Evolutionary conservation across 2,329 filamentous ascomycete species (phyloP).

Genomic region (Trichophyton equinum): DNA sequence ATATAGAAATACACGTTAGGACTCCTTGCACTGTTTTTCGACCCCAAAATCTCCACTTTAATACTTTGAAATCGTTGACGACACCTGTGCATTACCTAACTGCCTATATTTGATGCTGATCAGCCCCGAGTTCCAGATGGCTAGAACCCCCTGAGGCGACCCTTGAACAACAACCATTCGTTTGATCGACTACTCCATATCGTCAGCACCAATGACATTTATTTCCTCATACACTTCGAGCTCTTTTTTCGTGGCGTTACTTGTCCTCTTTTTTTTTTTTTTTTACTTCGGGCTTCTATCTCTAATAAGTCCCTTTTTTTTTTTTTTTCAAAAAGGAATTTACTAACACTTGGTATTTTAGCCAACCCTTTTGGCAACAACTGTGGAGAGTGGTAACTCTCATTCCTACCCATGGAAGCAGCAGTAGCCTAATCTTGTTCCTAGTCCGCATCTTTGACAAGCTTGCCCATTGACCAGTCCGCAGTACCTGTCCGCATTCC

Average conservation of each 20-base stretch:
- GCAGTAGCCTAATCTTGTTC: conserved; percentile 6
- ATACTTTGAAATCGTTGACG: neutral
- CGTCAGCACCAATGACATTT: conserved; percentile 2
- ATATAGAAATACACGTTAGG: neutral
- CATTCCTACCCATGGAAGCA: neutral
- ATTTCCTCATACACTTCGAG: neutral
- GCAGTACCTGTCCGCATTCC: neutral
- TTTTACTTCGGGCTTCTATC: neutral
- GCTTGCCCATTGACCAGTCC: conserved; percentile 3
- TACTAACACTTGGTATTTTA: neutral
- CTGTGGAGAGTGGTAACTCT: conserved; percentile 2
- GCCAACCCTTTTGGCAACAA: neutral
- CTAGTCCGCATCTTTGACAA: neutral
- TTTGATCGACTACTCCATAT: conserved; percentile 7
- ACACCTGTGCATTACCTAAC: neutral
- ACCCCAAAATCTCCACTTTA: conserved; percentile 1
- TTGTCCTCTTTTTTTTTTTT: neutral
- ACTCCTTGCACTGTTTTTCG: neutral
- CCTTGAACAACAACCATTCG: conserved; percentile 1
- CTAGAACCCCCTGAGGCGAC: conserved; percentile 6
- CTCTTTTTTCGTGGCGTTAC: conserved; percentile 1
- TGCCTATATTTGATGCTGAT: conserved; percentile 2
- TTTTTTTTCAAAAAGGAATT: conserved; percentile 5
- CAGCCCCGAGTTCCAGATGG: conserved; percentile 4
- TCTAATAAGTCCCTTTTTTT: neutral